phyloP scores from a whole-genome alignment of 257 asterid species.

The Paulownia fortunei region DNA sequence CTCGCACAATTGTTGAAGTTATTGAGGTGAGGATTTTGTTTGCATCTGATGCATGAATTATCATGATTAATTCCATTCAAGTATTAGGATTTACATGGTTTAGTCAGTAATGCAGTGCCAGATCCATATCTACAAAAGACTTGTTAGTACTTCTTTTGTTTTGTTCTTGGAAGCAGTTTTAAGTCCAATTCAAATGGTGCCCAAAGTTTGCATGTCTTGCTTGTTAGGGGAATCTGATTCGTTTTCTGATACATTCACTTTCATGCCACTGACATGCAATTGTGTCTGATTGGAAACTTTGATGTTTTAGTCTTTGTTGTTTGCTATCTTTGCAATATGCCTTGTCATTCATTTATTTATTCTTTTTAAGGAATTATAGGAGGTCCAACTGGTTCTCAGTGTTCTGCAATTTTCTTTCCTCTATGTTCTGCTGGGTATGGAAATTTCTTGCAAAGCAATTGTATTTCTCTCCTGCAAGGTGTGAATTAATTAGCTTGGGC shows the following conservation, averaged over 20 bases:
- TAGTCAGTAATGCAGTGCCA: slow-evolving; percentile 6
- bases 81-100: not conserved
- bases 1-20: slow-evolving; percentile 64
- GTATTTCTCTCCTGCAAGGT: not conserved
- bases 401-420: not conserved
- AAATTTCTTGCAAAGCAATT: not conserved
- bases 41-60: not conserved
- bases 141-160: not conserved
- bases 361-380: not conserved
- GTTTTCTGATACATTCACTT: not conserved
- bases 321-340: not conserved
- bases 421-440: not conserved
- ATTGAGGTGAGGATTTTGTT: slow-evolving; percentile 48
- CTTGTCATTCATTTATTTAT: not conserved
- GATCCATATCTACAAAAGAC: not conserved
- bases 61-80: not conserved
- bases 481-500: slow-evolving; percentile 6
- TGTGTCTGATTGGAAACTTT: not conserved
- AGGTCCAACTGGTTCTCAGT: not conserved
- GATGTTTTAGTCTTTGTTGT: not conserved
- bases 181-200: not conserved
- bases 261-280: not conserved
- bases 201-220: not conserved
- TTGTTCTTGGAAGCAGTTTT: not conserved
- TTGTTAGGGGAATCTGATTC: not conserved